Conservation (phyloP, 1,284 basidiomycete species). For the Irpex rosettiformis region DNA sequence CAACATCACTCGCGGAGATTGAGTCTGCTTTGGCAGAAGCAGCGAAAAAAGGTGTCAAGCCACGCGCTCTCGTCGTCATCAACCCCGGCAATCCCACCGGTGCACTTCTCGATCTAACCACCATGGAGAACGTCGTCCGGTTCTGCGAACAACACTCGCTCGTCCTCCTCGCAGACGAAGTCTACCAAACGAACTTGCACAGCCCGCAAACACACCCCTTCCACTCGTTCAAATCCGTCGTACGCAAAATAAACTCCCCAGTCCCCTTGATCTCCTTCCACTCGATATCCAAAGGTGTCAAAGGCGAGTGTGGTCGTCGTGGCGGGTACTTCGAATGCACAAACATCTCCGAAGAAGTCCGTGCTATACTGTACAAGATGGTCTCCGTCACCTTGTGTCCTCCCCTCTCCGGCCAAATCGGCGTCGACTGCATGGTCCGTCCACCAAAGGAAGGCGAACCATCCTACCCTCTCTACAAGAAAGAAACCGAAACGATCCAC, state of each 20-base stretch:
- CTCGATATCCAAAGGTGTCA: conserved; percentile 92
- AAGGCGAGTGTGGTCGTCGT: conserved; percentile 89
- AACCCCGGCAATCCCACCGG: conserved; percentile 98
- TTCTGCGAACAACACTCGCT: conserved; percentile 85
- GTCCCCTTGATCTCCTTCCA: conserved; percentile 91
- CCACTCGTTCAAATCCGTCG: conserved; percentile 88
- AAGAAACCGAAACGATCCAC: conserved; percentile 81
- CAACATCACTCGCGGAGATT: conserved; percentile 75
- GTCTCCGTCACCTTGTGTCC: conserved; percentile 88
- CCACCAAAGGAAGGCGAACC: conserved; percentile 76
- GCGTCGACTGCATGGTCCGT: conserved; percentile 86
- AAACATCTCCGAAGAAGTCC: conserved; percentile 74
- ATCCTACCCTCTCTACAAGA: conserved; percentile 75
- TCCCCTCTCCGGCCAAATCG: conserved; percentile 85
- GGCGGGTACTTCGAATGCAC: conserved; percentile 92
- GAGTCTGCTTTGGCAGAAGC: conserved; percentile 68
- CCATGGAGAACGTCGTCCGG: conserved; percentile 72
- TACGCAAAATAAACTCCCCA: conserved; percentile 57
- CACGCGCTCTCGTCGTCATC: conserved; percentile 90
- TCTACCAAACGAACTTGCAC: conserved; percentile 93
- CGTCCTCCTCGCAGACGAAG: conserved; percentile 91
- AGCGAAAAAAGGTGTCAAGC: conserved; percentile 55
- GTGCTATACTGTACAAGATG: conserved; percentile 93
- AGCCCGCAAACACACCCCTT: conserved; percentile 66
- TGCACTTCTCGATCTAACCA: conserved; percentile 66